Conservation (phyloP, 2,329 filamentous ascomycete species). For the Monosporascus sp. region DNA sequence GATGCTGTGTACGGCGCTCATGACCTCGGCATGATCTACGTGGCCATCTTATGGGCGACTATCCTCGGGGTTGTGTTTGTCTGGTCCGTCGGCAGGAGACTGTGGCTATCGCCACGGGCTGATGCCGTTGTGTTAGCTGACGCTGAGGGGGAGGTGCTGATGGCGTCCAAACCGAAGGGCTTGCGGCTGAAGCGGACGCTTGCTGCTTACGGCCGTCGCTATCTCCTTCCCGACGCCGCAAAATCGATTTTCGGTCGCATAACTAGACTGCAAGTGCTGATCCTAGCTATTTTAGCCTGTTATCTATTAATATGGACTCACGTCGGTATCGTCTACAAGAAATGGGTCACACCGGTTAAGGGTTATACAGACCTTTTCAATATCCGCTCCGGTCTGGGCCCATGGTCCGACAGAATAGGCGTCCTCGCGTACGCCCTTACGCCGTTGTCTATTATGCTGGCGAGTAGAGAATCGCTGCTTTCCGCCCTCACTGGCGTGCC, state of each 20-base stretch:
- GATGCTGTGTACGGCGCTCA: slow-evolving; percentile 46
- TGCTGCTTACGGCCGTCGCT: slow-evolving; percentile 37
- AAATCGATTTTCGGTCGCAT: slow-evolving; percentile 59
- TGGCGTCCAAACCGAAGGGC: slow-evolving; percentile 5
- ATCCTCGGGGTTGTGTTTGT: slow-evolving; percentile 38
- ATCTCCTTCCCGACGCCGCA: slow-evolving; percentile 57
- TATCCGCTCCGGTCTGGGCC: slow-evolving; percentile 60
- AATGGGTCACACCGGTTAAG: slow-evolving; percentile 65
- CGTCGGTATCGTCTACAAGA: slow-evolving; percentile 61
- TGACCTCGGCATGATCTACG: slow-evolving; percentile 45
- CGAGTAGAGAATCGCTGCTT: slow-evolving; percentile 65
- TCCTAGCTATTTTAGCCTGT: slow-evolving; percentile 50
- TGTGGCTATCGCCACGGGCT: slow-evolving; percentile 18
- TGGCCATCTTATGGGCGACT: slow-evolving; percentile 44
- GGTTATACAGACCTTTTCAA: slow-evolving; percentile 50
- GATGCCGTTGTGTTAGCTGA: slow-evolving; percentile 13
- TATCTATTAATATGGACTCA: slow-evolving; percentile 68
- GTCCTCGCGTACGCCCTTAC: slow-evolving; percentile 69
- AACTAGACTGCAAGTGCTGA: slow-evolving; percentile 61
- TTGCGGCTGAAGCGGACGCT: slow-evolving; percentile 32
- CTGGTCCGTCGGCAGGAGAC: slow-evolving; percentile 33
- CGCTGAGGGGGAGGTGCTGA: slow-evolving; percentile 11
- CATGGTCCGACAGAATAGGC: slow-evolving; percentile 65
- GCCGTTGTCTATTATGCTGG: slow-evolving; percentile 61
- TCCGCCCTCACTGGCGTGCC: slow-evolving; percentile 67